Conservation (phyloP, 345 rosid genomes). For the Gossypium thurberi region DNA sequence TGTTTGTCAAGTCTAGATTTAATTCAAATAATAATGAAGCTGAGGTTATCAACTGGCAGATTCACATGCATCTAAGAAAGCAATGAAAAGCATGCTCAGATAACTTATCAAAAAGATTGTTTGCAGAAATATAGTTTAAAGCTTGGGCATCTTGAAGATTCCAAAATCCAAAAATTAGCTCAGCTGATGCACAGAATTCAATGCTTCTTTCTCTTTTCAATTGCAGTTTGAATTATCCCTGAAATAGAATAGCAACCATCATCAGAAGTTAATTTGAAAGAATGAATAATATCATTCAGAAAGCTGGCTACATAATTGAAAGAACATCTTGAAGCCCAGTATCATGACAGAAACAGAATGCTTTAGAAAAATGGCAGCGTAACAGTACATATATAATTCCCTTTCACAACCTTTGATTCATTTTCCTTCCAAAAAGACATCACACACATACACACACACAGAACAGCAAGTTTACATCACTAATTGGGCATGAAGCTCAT, state of each 20-base stretch:
- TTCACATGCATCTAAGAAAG: constrained; percentile 1
- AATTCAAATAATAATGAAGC: neutral
- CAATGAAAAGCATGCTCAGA: neutral
- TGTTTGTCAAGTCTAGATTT: neutral
- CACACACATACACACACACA: neutral
- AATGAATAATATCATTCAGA: neutral
- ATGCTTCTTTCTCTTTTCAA: neutral
- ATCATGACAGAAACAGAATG: neutral
- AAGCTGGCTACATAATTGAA: neutral
- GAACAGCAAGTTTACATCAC: constrained; percentile 20
- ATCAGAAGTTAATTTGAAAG: neutral
- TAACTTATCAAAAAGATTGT: neutral
- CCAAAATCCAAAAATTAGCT: neutral
- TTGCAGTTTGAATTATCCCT: constrained; percentile 15
- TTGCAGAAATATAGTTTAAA: neutral
- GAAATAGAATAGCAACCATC: neutral
- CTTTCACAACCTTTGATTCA: neutral
- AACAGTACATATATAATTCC: neutral
- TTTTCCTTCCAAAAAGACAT: neutral
- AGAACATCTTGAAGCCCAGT: neutral
- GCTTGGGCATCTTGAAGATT: neutral
- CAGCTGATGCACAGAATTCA: constrained; percentile 6
- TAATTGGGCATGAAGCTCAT: constrained; percentile 15
- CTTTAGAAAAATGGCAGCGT: neutral
- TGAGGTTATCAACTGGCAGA: neutral